Base-by-base conservation (phyloP, 148 eudicot genomes). In the Rhododendron henanense region DNA sequence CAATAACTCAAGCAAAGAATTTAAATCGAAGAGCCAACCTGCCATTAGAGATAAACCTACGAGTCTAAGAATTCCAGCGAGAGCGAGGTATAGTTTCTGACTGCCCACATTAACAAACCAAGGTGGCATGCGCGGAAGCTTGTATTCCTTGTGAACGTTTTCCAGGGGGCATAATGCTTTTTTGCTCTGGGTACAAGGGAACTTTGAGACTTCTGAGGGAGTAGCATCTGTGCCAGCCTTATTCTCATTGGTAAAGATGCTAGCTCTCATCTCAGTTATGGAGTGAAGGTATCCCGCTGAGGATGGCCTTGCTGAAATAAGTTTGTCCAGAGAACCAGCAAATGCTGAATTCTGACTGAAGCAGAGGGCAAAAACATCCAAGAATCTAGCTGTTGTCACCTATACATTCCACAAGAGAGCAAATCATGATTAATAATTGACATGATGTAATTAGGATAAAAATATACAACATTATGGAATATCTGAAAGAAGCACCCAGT, bases 121-220 rank as follows among this genome's bases (percentile, higher is more conserved):
- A 87, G 99, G 99, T 82, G 99, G 99, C 94, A 96, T 91, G 86
- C 94, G 91, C 48, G 97, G 99, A 88, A 96, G 94, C 88, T 90
- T 89, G 84, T 88, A 92, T 74, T 92, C 92, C 44, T 88, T 86
- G 33, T 86, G 83, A 10, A 86, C 71, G 81, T 82, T 88, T 67
- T 88, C 91, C 53, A 61, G 37, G 5, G 89, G 65, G 51, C 86
- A 45, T 83, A 79, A 37, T 28, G 67, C 65, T 86, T 87, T 90
- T 87, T 89, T 91, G 77, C 85, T 83, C 84, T 87, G 87, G 51
- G 78, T 78, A 63, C 57, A 48, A 61, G 39, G 53, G 71, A 74
- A 47, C 6, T 81, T 89, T 31, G 90, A 83, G 67, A 83, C 85
- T 81, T 92, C 90, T 59, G 90, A 85, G 74, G 83, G 23, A 61